Evolutionary conservation across 306 rosid genomes (phyloP), one percentile per base, ranked within the genome.

Genomic region (Astragalus glycyphyllos): DNA sequence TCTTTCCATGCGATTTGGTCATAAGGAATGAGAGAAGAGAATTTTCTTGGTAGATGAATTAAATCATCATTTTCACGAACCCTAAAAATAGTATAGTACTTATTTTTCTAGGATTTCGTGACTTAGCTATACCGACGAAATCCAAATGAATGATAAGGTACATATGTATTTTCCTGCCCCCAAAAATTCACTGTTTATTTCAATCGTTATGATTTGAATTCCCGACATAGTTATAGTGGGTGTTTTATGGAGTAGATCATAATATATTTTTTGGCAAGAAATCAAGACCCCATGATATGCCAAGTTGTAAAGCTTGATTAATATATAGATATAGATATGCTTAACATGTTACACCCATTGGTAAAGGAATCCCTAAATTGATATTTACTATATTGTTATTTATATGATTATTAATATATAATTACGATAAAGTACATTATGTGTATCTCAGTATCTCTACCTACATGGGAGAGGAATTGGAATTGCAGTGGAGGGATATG

Each of bases 401-500:
- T n/a, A n/a, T n/a, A n/a, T n/a, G n/a, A n/a, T n/a, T n/a, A 7
- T 26, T 65, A 42, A 34, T 75, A n/a, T 55, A 5, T 42, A 50
- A 32, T 59, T 47, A 14, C 7, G 20, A 44, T 45, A 75, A 75
- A 14, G 68, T 31, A 62, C 15, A 48, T 9, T 14, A 67, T 72
- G 60, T 74, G 55, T 54, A 59, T 73, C 58, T 55, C n/a, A n/a
- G n/a, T n/a, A n/a, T n/a, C n/a, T n/a, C n/a, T n/a, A n/a, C n/a
- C 34, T 46, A 57, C 8, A 56, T 44, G 73, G 67, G 66, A 72
- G 65, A 79, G 71, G 63, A 65, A 34, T 65, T 72, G 71, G 63
- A 65, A 34, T 65, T 72, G 77, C 54, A 73, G 77, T 75, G 80
- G 63, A 80, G 77, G 80, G 77, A 79, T 80, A 83, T 69, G 57